Evolutionary conservation across 2,329 filamentous ascomycete genomes (phyloP).

Genomic region (Tolypocladium endophyticum): DNA sequence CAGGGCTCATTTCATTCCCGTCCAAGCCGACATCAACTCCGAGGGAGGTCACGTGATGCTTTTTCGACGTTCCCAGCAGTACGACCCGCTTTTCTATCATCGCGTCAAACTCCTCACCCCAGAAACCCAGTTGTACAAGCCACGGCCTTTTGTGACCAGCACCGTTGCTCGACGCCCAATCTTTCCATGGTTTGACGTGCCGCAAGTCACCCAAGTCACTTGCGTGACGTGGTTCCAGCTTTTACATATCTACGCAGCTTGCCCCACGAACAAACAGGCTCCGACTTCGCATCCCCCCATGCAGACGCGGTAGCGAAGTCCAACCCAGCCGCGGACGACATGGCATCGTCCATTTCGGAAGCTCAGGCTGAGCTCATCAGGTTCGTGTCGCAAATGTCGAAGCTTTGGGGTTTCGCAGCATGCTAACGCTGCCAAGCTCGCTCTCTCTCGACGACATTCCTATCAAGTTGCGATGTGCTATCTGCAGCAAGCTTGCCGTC

Average conservation of each 20-base stretch:
- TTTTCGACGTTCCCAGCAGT: background rate
- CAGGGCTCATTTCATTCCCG: background rate
- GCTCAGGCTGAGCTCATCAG: conserved; percentile 49
- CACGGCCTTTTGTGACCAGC: background rate
- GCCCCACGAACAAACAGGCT: background rate
- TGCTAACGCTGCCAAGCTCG: conserved; percentile 39
- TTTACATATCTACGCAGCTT: background rate
- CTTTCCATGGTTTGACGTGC: conserved; percentile 5
- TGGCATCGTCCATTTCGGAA: conserved; percentile 30
- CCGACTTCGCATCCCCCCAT: conserved; percentile 4
- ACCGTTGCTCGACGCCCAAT: background rate
- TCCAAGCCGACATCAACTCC: background rate
- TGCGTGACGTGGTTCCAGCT: conserved; percentile 4
- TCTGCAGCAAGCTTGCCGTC: conserved; percentile 81
- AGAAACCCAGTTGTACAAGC: background rate
- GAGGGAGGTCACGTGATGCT: conserved; percentile 8
- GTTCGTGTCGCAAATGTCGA: conserved; percentile 22
- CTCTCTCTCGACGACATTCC: conserved; percentile 77
- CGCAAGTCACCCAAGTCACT: conserved; percentile 4
- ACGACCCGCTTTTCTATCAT: conserved; percentile 9
- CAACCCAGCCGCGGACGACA: conserved; percentile 12
- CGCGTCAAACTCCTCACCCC: conserved; percentile 13
- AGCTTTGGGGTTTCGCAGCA: background rate
- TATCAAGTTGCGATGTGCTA: conserved; percentile 90
- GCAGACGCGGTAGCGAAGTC: conserved; percentile 4